Conservation (phyloP, 1,284 basidiomycete species). For the Tylopilus sp. region DNA sequence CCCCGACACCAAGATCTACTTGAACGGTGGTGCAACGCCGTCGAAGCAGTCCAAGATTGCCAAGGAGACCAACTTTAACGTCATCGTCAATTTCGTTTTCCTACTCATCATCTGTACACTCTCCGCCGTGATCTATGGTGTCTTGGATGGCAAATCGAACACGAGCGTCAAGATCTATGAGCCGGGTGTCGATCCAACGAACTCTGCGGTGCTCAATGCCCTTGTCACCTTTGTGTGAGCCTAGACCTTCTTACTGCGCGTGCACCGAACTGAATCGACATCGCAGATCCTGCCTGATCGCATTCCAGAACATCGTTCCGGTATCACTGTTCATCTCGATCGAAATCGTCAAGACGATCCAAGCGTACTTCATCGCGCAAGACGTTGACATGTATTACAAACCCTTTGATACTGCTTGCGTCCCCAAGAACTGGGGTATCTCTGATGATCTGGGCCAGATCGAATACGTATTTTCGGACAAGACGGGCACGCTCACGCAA, state of each 20-base stretch:
- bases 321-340: conserved; percentile 97
- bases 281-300: conserved; percentile 78
- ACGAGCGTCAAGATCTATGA: conserved; percentile 81
- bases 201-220: conserved; percentile 69
- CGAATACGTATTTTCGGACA: conserved; percentile 98
- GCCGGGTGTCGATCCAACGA: conserved; percentile 58
- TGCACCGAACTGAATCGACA: conserved; percentile 11
- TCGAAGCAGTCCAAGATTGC: conserved; percentile 96
- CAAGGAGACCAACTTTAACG: conserved; percentile 98
- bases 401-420: conserved; percentile 83
- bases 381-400: conserved; percentile 97
- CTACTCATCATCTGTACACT: conserved; percentile 77
- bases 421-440: conserved; percentile 98
- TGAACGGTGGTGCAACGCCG: conserved; percentile 90
- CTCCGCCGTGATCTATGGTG: conserved; percentile 73
- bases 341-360: conserved; percentile 97
- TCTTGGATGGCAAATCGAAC: conserved; percentile 58
- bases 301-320: conserved; percentile 98
- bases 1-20: conserved; percentile 96
- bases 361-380: conserved; percentile 97
- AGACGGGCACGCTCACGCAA: conserved; percentile 94
- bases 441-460: conserved; percentile 98
- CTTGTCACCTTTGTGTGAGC: conserved; percentile 89
- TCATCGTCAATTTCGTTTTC: conserved; percentile 89
- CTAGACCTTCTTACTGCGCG: not conserved